Base-by-base conservation (phyloP, 768 basidiomycete genomes). In the Lentinula guzmanii region DNA sequence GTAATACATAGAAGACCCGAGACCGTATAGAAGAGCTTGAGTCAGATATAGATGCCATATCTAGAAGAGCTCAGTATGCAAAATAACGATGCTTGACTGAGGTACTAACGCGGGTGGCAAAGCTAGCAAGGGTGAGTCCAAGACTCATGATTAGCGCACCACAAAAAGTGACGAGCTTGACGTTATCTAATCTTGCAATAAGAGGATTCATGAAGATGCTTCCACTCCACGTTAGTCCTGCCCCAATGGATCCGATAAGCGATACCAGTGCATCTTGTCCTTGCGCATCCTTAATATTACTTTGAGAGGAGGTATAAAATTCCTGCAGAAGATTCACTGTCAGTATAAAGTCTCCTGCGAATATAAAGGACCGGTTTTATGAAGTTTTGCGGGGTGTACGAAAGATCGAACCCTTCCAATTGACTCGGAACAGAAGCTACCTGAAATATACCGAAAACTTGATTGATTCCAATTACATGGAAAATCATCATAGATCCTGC, bases 171-270 rank as follows among this genome's bases (percentile, higher is more conserved):
- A 80, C 71, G 35, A 74, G 61, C 52, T 70, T 70, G 9, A 77
- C 62, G 62, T 74, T 68, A 46, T 72, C 66, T 6, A 71, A 54
- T 6, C 72, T 69, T 8, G 74, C 69, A 15, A 79, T 72, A 51
- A 79, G 64, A 4, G 75, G 73, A 45, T 76, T 77, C 37, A 79
- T 77, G 60, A 76, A 75, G 55, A 80, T 75, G 53, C 76, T 72
- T 18, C 79, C 79, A 61, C 77, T 77, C 79, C 79, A 80, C 0
- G 77, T 79, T 28, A 80, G 67, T 2, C 79, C 77, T 33, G 74
- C 73, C 1, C 76, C 79, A 18, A 79, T 73, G 3, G 77, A 78
- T 0, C 79, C 78, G 2, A 79, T 72, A 4, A 79, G 69, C 0
- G 78, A 74, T 1, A 78, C 74, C 5, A 78, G 61, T 5, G 78